Evolutionary conservation across 768 basidiomycete genomes (phyloP), one percentile per base, ranked within the genome.

Genomic region (Russula olivacea): DNA sequence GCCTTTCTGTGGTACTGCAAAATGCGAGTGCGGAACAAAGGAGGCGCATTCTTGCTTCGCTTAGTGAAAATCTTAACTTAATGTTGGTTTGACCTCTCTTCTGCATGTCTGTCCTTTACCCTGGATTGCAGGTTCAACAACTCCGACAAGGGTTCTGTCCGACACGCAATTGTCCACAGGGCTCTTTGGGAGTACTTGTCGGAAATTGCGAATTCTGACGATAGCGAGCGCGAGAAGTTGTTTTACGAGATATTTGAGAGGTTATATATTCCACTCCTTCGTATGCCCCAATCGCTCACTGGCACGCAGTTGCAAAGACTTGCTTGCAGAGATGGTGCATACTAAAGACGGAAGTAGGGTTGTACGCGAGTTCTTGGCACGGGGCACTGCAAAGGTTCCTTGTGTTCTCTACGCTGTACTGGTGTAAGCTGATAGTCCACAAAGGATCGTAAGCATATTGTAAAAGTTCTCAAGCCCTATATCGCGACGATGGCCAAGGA

Each of bases 321-420:
- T 88, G 21, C 77, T 96, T 8, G 87, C 93, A 0, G 94, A 97
- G 71, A 90, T 96, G 81, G 91, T 94, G 0, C 94, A 98, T 70
- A 98, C 94, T 17, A 92, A 85, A 70, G 91, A 96, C 68, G 94
- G 94, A 21, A 91, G 91, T 62, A 84, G 90, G 23, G 86, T 83
- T 30, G 93, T 90, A 3, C 84, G 94, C 48, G 87, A 93, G 65
- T 90, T 97, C 72, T 79, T 96, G 41, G 91, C 87, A 0, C 80
- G 81, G 49, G 92, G 92, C 5, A 83, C 81, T 14, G 92, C 94
- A 4, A 98, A 97, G 77, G 89, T 87, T 58, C 21, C 72, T 68
- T 45, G 23, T 4, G n/a, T 40, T 50, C 10, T 32, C 17, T 49
- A 38, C 34, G 14, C 52, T 25, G 14, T 28, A 36, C 21, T 5